Conservation (phyloP, 2,329 filamentous ascomycete species). For the Stachybotrys elegans region DNA sequence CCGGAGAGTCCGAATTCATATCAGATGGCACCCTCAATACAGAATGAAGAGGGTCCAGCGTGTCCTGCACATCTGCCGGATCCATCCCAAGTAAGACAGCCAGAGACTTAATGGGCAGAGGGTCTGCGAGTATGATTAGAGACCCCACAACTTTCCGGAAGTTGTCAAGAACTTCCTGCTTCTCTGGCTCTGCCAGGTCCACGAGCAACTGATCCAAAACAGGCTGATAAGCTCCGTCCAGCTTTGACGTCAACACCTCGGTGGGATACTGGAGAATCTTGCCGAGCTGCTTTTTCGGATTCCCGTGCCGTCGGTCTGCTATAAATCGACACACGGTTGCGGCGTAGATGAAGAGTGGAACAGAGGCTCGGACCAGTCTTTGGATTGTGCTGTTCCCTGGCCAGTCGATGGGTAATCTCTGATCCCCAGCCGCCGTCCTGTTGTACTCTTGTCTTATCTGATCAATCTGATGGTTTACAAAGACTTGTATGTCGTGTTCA, state of each 20-base stretch:
- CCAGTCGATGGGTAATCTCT: constrained; percentile 19
- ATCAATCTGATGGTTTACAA: constrained; percentile 22
- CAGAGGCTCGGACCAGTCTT: constrained; percentile 20
- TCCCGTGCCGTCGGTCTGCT: constrained; percentile 9
- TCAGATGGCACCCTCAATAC: constrained; percentile 24
- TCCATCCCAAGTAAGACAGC: constrained; percentile 18
- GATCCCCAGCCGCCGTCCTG: not conserved
- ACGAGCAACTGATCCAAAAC: constrained; percentile 10
- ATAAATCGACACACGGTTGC: constrained; percentile 25
- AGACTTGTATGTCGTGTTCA: constrained; percentile 29
- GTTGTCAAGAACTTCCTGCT: constrained; percentile 10
- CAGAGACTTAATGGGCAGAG: constrained; percentile 22
- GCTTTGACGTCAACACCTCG: not conserved
- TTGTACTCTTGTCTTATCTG: constrained; percentile 22
- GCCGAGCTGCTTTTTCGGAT: constrained; percentile 13
- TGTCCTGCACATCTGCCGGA: constrained; percentile 10
- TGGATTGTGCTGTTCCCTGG: constrained; percentile 11
- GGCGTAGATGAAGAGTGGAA: constrained; percentile 30
- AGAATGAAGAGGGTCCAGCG: constrained; percentile 25
- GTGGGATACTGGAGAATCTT: constrained; percentile 13
- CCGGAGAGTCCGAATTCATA: constrained; percentile 9
- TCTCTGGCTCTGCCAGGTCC: not conserved
- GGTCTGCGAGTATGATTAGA: constrained; percentile 22
- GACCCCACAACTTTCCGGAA: constrained; percentile 25
- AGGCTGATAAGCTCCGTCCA: constrained; percentile 12